Conservation (phyloP, 177 flowering plant genomes). For the Telopea speciosissima region DNA sequence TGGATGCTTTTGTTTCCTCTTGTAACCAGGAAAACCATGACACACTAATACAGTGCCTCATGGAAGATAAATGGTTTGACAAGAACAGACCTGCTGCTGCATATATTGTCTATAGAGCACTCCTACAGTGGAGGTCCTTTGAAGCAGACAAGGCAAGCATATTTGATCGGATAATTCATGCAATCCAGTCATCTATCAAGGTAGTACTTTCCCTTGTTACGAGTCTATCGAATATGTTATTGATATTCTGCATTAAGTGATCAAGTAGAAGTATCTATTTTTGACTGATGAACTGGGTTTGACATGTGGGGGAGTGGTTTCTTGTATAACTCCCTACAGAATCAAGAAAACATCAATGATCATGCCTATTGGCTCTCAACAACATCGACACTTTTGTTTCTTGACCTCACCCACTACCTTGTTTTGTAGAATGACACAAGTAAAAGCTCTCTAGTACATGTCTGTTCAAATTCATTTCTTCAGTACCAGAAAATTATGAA, state of each 20-base stretch:
- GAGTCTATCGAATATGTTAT: background rate
- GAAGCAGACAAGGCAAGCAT: slow-evolving; percentile 85
- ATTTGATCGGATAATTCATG: slow-evolving; percentile 65
- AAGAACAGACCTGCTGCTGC: slow-evolving; percentile 57
- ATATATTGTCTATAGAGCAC: slow-evolving; percentile 53
- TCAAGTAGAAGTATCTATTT: background rate
- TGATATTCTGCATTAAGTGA: background rate
- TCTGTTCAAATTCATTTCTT: background rate
- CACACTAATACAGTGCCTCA: slow-evolving; percentile 56
- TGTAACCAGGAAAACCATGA: slow-evolving; percentile 22
- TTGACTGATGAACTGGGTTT: background rate
- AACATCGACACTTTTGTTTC: slow-evolving; percentile 60
- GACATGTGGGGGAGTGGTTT: slow-evolving; percentile 9
- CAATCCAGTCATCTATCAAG: slow-evolving; percentile 47
- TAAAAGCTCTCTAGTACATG: slow-evolving; percentile 26
- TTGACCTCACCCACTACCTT: slow-evolving; percentile 43
- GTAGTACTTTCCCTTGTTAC: slow-evolving; percentile 19
- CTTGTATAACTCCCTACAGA: slow-evolving; percentile 25
- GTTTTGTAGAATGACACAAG: slow-evolving; percentile 74
- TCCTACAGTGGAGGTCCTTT: slow-evolving; percentile 80
- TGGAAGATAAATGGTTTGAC: slow-evolving; percentile 57
- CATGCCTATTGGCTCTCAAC: slow-evolving; percentile 78
- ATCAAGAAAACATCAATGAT: slow-evolving; percentile 40
- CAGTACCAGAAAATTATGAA: background rate
- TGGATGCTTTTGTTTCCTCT: too few species aligned